Evolutionary conservation across 1,284 basidiomycete species (phyloP), one percentile per base, ranked within the genome.

Genomic region (Stygiomarasmius scandens): DNA sequence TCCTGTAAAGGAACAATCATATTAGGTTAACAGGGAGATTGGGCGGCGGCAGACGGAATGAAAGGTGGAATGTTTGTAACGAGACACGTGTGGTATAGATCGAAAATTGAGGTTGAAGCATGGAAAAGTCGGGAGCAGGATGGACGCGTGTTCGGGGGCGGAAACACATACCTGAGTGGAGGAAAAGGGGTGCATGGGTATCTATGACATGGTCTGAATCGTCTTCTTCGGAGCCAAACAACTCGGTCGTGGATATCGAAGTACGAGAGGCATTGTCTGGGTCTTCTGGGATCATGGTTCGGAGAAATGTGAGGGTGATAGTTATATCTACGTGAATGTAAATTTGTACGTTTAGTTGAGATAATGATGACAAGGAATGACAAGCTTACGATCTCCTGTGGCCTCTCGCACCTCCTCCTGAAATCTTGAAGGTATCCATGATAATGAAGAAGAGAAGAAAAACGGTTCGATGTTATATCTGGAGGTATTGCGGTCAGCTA

Each of bases 381-480:
- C 27, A 52, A 41, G 61, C 78, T 66, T 66, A 77, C 81, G 76
- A 68, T 78, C 77, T 57, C 75, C 76, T 55, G 68, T 59, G 20
- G 64, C 64, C 14, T 64, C 63, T 48, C 65, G 62, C 2, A 71
- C 62, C 57, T 74, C 72, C 56, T 79, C 79, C 59, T 78, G 74
- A 56, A 77, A 82, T 51, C 79, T 72, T 1, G 78, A 75, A 4
- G 80, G 79, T 34, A 81, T 81, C 77, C 77, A 80, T 56, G 76
- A 77, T 11, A 81, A 57, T 4, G 80, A 78, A 0, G 79, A 79
- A 4, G 79, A 77, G 62, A 77, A 82, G 64, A 79, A 82, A 67
- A 80, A 82, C 0, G 79, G 79, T 61, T 80, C 79, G 25, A 81
- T 75, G 54, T 79, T 77, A 61, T 75, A 81, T 66, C 78, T 80